These are phyloP conservation scores for Corylus heterophylla DNA, from an alignment of 306 rosid genomes.

Conservation along the genomic window DNA sequence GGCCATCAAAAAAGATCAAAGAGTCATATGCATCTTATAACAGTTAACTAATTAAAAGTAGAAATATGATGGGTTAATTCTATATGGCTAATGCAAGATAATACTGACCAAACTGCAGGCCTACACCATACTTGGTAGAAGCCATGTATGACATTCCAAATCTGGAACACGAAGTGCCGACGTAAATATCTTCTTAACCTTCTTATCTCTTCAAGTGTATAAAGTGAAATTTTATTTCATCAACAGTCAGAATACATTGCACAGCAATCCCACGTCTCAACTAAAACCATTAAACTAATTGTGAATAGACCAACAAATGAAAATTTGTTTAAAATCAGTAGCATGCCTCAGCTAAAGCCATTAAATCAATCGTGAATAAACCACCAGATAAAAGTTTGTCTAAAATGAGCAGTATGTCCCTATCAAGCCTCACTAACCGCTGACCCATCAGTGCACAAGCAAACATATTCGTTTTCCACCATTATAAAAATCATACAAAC, in stretches of 20 bases:
- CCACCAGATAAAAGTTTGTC: slow-evolving; percentile 67
- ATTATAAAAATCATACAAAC: slow-evolving; percentile 80
- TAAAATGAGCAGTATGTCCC: slow-evolving; percentile 67
- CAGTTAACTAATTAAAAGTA: no score
- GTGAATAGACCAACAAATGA: slow-evolving; percentile 77
- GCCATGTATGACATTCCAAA: no score
- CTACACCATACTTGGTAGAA: no score
- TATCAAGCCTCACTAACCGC: slow-evolving; percentile 52
- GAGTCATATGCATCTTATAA: no score
- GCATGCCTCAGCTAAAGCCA: slow-evolving; percentile 72
- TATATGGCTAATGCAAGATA: no score
- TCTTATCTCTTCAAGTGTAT: no score
- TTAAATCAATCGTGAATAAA: slow-evolving; percentile 70
- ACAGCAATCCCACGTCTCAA: slow-evolving; percentile 97
- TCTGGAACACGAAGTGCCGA: no score
- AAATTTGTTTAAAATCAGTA: slow-evolving; percentile 27
- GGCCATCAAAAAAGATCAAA: no score
- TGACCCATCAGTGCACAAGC: slow-evolving; percentile 46
- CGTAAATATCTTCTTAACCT: no score
- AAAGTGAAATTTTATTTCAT: slow-evolving; percentile 62
- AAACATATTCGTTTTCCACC: slow-evolving; percentile 78
- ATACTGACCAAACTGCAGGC: no score
- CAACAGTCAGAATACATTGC: slow-evolving; percentile 83
- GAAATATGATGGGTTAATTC: no score
- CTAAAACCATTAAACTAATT: slow-evolving; percentile 81